Percentiles rank a stretch among this genome's conserved stretches.
Evolutionary conservation across 139 green algal species (phyloP).

Genomic region (Volvox africanus): DNA sequence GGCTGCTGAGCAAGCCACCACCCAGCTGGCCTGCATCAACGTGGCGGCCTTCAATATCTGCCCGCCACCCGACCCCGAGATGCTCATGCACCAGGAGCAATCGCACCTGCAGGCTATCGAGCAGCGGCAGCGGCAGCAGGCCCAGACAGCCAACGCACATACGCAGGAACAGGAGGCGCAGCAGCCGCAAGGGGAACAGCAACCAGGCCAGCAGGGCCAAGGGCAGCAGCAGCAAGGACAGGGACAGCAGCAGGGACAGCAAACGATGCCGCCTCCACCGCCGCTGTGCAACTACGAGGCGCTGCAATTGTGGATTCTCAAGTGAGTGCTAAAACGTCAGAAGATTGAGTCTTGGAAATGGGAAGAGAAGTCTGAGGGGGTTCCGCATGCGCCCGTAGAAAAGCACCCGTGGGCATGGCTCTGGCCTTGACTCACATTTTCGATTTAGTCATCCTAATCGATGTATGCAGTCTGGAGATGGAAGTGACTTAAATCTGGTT

Average conservation of each 20-base stretch:
- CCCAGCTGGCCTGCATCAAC: constrained; percentile 49
- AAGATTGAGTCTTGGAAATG: too few relatives aligned
- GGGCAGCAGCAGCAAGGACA: neutral
- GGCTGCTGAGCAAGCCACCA: constrained; percentile 63
- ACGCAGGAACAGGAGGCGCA: neutral
- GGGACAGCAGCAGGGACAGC: neutral
- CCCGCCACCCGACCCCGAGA: constrained; percentile 21
- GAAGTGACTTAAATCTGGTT: too few relatives aligned
- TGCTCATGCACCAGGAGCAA: constrained; percentile 12
- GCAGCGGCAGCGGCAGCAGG: neutral
- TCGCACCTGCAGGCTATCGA: constrained; percentile 5
- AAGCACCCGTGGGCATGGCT: too few relatives aligned
- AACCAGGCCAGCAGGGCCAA: neutral
- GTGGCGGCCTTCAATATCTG: constrained; percentile 62
- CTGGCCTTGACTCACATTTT: too few relatives aligned
- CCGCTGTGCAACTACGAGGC: constrained; percentile 75
- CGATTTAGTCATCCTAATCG: too few relatives aligned
- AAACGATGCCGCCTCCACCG: neutral
- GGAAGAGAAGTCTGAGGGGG: too few relatives aligned
- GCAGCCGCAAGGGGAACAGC: too few relatives aligned
- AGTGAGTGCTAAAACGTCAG: neutral
- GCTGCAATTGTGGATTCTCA: constrained; percentile 92
- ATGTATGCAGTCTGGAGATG: too few relatives aligned
- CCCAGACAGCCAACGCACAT: neutral
- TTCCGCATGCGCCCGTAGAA: too few relatives aligned